Evolutionary conservation across 108 stramenopile species (phyloP), one percentile per base, ranked within the genome.

Genomic region (Nannochloropsis salina): DNA sequence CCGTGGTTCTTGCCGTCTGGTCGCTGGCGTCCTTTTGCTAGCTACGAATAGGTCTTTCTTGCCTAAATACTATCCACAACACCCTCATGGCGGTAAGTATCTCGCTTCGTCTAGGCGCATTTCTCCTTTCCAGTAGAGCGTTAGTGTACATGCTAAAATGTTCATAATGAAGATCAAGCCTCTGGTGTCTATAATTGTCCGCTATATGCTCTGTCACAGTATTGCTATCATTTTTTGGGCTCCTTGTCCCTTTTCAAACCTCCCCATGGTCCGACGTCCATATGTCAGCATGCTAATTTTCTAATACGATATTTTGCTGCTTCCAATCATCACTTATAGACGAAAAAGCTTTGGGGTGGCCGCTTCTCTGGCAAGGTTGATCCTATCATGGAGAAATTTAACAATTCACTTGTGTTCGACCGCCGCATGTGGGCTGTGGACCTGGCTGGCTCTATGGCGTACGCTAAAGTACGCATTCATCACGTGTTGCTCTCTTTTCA

Each of bases 381-480:
- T 86, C 98, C 98, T 31, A 94, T 97, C 91, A 98, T 99, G 97
- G 99, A 99, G 88, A 97, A 98, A 86, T 98, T 99, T 90, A 99
- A 99, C 89, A 96, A 97, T 86, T 94, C 93, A 82, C 92, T 99
- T 51, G 84, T 83, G 42, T 98, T 97, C 86, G 99, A 99, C 93
- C 45, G 84, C 44, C 45, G 95, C 90, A 97, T 98, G 96, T 97
- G 97, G 96, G 86, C 91, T 6, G 95, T 97, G 91, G 99, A 99
- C 91, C 90, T 99, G 80, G 89, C 92, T 81, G 99, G 99, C 41
- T 96, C 95, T 83, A 92, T 95, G 61, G 96, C 96, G 4, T 99
- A 98, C 88, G 97, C 98, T 84, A 96, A 96, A 86, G 97, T 95
- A 11, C 95, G 95, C 31, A 86, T 42, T 44, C 42, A n/a, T 45